Conservation (phyloP, 495 filamentous ascomycete species). For the Gamarada debralockiae region DNA sequence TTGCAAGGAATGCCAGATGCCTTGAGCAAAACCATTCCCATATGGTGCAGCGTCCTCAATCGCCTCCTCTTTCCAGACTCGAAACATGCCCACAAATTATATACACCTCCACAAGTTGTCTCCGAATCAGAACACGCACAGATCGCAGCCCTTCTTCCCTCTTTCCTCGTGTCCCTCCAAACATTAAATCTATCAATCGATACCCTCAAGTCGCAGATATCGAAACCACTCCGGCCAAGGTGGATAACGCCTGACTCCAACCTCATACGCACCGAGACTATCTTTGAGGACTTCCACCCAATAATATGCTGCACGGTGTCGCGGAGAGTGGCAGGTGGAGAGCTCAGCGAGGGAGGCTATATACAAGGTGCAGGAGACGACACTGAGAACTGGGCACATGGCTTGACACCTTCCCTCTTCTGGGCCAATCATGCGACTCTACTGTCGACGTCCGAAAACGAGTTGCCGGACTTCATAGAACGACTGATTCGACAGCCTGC, state of each 20-base stretch:
- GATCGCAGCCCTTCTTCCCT: conserved; percentile 62
- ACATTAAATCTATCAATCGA: conserved; percentile 34
- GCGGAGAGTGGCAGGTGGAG: conserved; percentile 57
- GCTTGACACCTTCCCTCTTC: conserved; percentile 71
- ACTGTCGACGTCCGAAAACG: conserved; percentile 54
- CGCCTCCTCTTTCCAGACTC: conserved; percentile 65
- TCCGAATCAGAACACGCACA: conserved; percentile 74
- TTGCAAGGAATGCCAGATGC: conserved; percentile 80
- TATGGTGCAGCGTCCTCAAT: conserved; percentile 89
- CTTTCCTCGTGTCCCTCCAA: conserved; percentile 58
- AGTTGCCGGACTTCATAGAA: conserved; percentile 61
- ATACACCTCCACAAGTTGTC: conserved; percentile 63
- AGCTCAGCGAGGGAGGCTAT: conserved; percentile 69
- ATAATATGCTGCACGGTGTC: conserved; percentile 83
- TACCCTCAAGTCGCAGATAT: conserved; percentile 32
- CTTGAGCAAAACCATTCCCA: conserved; percentile 86
- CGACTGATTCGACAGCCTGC: conserved; percentile 35
- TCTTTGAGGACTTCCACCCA: conserved; percentile 55
- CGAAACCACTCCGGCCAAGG: conserved; percentile 57
- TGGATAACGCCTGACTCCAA: conserved; percentile 54
- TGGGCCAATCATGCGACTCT: conserved; percentile 63
- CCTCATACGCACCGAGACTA: conserved; percentile 20
- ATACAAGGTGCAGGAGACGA: conserved; percentile 95
- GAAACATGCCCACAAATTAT: conserved; percentile 44
- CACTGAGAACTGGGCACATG: conserved; percentile 81